phyloP scores from a whole-genome alignment of 2,329 filamentous ascomycete species.

The Aschersonia sp. region DNA sequence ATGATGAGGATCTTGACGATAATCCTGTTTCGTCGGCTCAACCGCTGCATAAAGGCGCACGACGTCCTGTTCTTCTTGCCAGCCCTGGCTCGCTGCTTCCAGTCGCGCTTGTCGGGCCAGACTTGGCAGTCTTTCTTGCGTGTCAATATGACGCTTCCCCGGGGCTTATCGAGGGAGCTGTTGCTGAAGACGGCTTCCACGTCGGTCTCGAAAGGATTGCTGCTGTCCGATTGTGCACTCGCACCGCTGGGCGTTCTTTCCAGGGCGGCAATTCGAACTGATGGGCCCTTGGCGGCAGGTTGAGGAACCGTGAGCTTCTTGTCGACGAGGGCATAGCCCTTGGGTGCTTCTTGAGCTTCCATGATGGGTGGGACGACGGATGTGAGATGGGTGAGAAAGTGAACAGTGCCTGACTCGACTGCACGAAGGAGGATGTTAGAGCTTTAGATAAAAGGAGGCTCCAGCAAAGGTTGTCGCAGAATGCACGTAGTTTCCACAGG shows the following conservation, averaged over 20 bases:
- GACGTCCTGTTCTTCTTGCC: slow-evolving; percentile 33
- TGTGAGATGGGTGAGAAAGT: too few relatives aligned
- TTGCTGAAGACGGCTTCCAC: slow-evolving; percentile 36
- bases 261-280: not conserved
- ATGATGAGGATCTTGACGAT: slow-evolving; percentile 38
- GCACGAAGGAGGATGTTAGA: too few relatives aligned
- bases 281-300: slow-evolving; percentile 6
- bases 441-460: too few relatives aligned
- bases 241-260: slow-evolving; percentile 20
- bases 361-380: too few relatives aligned
- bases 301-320: slow-evolving; percentile 12
- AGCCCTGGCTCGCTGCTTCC: slow-evolving; percentile 43
- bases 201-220: slow-evolving; percentile 42
- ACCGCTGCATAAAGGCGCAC: slow-evolving; percentile 36
- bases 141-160: slow-evolving; percentile 11
- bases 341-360: slow-evolving; percentile 8
- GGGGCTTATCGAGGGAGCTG: slow-evolving; percentile 17
- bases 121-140: slow-evolving; percentile 35
- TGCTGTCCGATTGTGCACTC: slow-evolving; percentile 26
- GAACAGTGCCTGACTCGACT: too few relatives aligned
- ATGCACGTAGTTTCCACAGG: too few relatives aligned
- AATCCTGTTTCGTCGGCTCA: slow-evolving; percentile 39
- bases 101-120: slow-evolving; percentile 45
- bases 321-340: slow-evolving; percentile 7
- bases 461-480: too few relatives aligned